phyloP scores from a whole-genome alignment of 2,329 filamentous ascomycete species.

The Escovopsis sp. region DNA sequence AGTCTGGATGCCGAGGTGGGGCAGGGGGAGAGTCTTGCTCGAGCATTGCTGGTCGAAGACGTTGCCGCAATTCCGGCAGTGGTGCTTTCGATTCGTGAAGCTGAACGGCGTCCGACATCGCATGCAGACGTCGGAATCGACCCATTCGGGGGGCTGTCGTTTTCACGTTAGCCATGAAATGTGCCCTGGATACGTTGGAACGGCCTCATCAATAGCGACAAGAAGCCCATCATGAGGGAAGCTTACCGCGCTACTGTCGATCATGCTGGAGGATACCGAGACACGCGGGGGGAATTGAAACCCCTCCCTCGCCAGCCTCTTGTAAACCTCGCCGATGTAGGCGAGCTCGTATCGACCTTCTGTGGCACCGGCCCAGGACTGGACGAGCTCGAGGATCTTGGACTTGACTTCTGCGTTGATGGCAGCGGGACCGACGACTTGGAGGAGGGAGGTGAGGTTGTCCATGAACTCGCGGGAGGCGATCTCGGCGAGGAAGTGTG shows the following conservation, averaged over 20 bases:
- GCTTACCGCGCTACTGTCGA: conserved; percentile 81
- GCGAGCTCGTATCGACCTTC: conserved; percentile 69
- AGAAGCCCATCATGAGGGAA: background rate
- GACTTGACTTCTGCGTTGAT: conserved; percentile 73
- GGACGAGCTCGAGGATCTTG: conserved; percentile 87
- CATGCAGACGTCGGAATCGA: conserved; percentile 97
- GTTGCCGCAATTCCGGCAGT: conserved; percentile 94
- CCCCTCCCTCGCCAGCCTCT: conserved; percentile 65
- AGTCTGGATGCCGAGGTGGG: conserved; percentile 83
- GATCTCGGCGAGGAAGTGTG: conserved; percentile 89
- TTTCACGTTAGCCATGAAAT: background rate
- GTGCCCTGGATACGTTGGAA: too few relatives aligned
- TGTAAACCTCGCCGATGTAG: conserved; percentile 85
- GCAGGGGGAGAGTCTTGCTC: conserved; percentile 71
- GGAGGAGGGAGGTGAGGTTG: conserved; percentile 80
- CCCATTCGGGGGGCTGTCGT: conserved; percentile 80
- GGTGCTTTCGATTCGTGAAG: conserved; percentile 96
- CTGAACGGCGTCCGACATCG: conserved; percentile 89
- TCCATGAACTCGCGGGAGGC: conserved; percentile 98
- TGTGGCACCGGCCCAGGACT: conserved; percentile 82
- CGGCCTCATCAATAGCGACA: background rate
- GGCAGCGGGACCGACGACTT: conserved; percentile 57
- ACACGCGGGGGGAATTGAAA: conserved; percentile 79
- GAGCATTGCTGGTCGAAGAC: conserved; percentile 96
- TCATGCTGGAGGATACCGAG: conserved; percentile 88